Conservation (phyloP, 1,284 basidiomycete species). For the Agroathelia rolfsii region DNA sequence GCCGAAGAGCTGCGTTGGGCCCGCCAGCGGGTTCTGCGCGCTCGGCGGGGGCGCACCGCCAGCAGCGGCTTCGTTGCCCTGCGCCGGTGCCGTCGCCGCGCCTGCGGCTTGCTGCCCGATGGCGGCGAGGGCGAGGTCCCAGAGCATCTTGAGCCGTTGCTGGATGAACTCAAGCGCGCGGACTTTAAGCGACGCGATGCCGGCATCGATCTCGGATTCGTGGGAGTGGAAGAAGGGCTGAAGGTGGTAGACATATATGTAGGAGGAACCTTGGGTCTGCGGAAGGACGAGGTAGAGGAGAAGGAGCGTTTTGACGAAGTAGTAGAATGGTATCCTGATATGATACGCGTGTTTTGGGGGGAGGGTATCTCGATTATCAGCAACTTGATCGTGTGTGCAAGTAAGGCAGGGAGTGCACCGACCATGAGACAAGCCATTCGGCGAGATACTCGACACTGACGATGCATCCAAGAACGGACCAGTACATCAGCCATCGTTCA, state of each 20-base stretch:
- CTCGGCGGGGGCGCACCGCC: conserved; percentile 32
- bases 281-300: conserved; percentile 87
- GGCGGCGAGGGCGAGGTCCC: conserved; percentile 45
- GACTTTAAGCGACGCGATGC: conserved; percentile 52
- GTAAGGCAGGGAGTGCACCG: conserved; percentile 16
- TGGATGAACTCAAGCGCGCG: conserved; percentile 57
- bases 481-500: conserved; percentile 86
- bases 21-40: conserved; percentile 44
- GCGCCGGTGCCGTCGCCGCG: conserved; percentile 15
- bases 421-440: conserved; percentile 82
- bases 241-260: conserved; percentile 68
- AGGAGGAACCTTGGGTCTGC: conserved; percentile 77
- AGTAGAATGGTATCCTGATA: conserved; percentile 81
- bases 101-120: conserved; percentile 30
- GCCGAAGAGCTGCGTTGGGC: conserved; percentile 51
- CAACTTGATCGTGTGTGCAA: conserved; percentile 6
- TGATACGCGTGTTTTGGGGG: conserved; percentile 9
- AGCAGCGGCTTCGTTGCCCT: conserved; percentile 18
- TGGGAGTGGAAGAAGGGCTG: conserved; percentile 71
- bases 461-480: conserved; percentile 76
- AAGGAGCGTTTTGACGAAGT: conserved; percentile 73
- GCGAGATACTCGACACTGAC: conserved; percentile 66
- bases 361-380: too few species aligned
- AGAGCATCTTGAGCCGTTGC: conserved; percentile 46
- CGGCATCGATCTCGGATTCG: conserved; percentile 73